Evolutionary conservation across 495 filamentous ascomycete species (phyloP).

Genomic region (Xylaria longipes): DNA sequence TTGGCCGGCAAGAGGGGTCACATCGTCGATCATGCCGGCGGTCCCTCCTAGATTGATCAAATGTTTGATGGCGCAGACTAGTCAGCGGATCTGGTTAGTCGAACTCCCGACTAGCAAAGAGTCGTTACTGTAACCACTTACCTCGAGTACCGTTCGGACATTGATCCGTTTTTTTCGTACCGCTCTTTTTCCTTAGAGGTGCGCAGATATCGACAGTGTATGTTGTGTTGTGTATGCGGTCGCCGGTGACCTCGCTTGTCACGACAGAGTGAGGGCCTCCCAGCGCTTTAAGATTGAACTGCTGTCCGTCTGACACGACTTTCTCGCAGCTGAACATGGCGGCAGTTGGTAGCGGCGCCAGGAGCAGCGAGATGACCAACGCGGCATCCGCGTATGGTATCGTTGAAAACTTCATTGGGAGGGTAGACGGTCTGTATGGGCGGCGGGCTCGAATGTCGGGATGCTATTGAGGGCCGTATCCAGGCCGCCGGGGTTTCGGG

Average conservation of each 20-base stretch:
- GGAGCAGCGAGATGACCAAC: slow-evolving; percentile 47
- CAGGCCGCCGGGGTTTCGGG: background rate
- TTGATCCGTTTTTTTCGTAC: slow-evolving; percentile 54
- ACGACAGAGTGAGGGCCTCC: slow-evolving; percentile 79
- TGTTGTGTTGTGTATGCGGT: slow-evolving; percentile 68
- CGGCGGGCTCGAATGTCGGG: background rate
- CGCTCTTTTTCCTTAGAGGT: slow-evolving; percentile 62
- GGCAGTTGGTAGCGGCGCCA: slow-evolving; percentile 56
- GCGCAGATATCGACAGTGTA: slow-evolving; percentile 89
- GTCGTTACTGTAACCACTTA: slow-evolving; percentile 40
- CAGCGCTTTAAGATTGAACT: slow-evolving; percentile 70
- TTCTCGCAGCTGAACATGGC: slow-evolving; percentile 68
- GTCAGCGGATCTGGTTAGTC: slow-evolving; percentile 11
- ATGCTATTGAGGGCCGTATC: background rate
- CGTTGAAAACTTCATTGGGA: slow-evolving; percentile 36
- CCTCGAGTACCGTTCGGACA: slow-evolving; percentile 69
- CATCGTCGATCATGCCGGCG: slow-evolving; percentile 48
- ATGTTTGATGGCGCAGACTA: slow-evolving; percentile 82
- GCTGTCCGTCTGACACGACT: slow-evolving; percentile 60
- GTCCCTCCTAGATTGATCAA: slow-evolving; percentile 43
- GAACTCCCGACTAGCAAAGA: background rate
- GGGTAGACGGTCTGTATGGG: background rate
- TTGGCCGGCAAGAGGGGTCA: slow-evolving; percentile 79
- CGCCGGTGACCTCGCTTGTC: slow-evolving; percentile 55
- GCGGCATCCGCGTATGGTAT: slow-evolving; percentile 39